Base-by-base conservation (phyloP, 345 rosid species). In the Erodium maritimum region DNA sequence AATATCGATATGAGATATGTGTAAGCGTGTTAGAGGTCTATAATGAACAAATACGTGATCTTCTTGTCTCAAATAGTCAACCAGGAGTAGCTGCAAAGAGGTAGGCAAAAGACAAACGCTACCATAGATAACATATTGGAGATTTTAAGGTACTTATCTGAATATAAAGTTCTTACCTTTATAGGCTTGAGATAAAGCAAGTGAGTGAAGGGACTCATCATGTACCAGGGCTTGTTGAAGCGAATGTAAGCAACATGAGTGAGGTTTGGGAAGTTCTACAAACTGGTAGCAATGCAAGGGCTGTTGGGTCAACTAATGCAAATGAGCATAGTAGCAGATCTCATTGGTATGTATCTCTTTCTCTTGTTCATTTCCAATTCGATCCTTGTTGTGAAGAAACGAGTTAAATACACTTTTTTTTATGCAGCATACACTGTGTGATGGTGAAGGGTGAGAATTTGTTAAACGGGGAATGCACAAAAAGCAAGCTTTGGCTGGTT, bases 11-110 rank as follows among this genome's bases (percentile, higher is more conserved):
- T 71, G 88, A 89, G 63, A 74, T 87, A 67, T 83, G 90, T 8
- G 99, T 89, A 55, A 93, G 99, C 62, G 99, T 84, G 58, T 69
- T 93, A 76, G 99, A 93, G 82, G 96, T 93, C 58, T 93, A 93
- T 71, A 93, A 93, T 59, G 99, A 93, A 65, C 99, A 87, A 67
- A 89, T 93, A 62, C 73, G 95, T 72, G 99, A 87, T 78, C 72
- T 89, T 73, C 74, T 93, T 6, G 82, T 59, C 51, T 54, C 76
- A 57, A 80, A 75, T 65, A 71, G 87, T 61, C 95, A 80, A 64
- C 70, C 71, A 67, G 81, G 86, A 63, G 61, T 71, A 21, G 67
- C 78, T 52, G 64, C 74, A 23, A 93, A 89, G 81, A 89, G 96
- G 96, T 89, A 50, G 14, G 37, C 23, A 16, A 50, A 45, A 33